Percentiles rank a stretch among this genome's conserved stretches.
Evolutionary conservation across 345 rosid genomes (phyloP).

Genomic region (Excoecaria agallocha): DNA sequence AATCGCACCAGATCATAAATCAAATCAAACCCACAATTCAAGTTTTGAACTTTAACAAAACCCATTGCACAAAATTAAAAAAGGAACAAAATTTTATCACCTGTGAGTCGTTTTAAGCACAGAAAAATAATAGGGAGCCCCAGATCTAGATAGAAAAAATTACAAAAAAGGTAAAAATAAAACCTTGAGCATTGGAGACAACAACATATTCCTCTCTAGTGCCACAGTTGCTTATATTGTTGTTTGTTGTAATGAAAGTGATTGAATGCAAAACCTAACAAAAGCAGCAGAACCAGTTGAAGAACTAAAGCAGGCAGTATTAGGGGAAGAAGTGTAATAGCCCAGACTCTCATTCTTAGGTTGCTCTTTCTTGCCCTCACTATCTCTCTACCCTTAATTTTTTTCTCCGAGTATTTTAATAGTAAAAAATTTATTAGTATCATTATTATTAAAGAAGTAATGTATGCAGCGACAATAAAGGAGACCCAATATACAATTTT

Average conservation of each 20-base stretch:
- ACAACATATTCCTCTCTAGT: conserved; percentile 92
- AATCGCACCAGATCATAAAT: not conserved
- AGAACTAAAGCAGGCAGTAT: conserved; percentile 10
- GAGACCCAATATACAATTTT: not conserved
- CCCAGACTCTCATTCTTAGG: conserved; percentile 5
- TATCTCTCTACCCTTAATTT: not conserved
- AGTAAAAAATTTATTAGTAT: not conserved
- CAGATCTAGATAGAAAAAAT: conserved; percentile 24
- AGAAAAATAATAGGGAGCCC: not conserved
- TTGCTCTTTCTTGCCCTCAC: not conserved
- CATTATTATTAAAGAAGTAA: not conserved
- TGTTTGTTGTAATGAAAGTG: not conserved
- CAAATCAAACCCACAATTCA: conserved; percentile 9
- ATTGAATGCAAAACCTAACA: conserved; percentile 1
- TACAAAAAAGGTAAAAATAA: not conserved
- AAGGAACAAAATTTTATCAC: not conserved
- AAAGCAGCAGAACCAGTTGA: not conserved
- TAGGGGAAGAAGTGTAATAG: conserved; percentile 11
- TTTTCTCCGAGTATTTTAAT: not conserved
- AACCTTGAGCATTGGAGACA: conserved; percentile 83
- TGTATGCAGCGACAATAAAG: not conserved
- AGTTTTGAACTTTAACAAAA: not conserved
- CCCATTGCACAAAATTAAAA: not conserved
- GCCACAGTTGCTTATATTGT: conserved; percentile 86
- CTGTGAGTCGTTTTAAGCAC: not conserved